Evolutionary conservation across 1,284 basidiomycete species (phyloP), one percentile per base, ranked within the genome.

Genomic region (Ceraceosorus bombacis): DNA sequence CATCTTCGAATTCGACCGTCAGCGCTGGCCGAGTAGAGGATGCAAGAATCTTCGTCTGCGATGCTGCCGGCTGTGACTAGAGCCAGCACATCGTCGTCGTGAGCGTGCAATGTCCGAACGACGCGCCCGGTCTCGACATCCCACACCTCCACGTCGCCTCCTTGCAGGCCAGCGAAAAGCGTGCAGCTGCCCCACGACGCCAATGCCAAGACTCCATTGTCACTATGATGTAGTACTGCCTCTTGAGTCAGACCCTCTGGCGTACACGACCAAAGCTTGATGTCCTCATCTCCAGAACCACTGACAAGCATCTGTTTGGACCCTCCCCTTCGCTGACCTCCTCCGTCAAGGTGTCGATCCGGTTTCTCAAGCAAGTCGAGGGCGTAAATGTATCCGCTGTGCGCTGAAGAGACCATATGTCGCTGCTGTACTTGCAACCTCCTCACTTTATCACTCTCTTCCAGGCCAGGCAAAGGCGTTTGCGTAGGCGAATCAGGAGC

Each of bases 381-480:
- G 67, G 88, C 90, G 75, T 96, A 96, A 12, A 96, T 83, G 75
- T 97, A 97, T 8, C 93, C 93, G 77, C 86, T 91, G 78, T 97
- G 93, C 1, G 92, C 93, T 2, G 88, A 88, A 67, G 88, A 60
- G 0, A 73, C 60, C 1, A 66, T 63, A n/a, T 65, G 69, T 8
- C 60, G 48, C 0, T 58, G 49, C 6, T 61, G 61, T 7, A 71
- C 64, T 92, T 90, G 37, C 88, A 89, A 89, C 64, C 13, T 43
- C 55, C 54, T 55, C 57, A 48, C 36, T 27, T 3, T 27, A 41
- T 37, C 41, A 7, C 17, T n/a, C 37, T 17, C 15, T 10, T 46
- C 43, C 15, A 4, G 43, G 4, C 9, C 10, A 10, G 43, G 43
- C 43, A 46, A 10, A 15, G 10, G 10, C 10, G 43, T 10, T 10